Base-by-base conservation (phyloP, 805 yeast species). In the Wickerhamomyces chaumierensis region DNA sequence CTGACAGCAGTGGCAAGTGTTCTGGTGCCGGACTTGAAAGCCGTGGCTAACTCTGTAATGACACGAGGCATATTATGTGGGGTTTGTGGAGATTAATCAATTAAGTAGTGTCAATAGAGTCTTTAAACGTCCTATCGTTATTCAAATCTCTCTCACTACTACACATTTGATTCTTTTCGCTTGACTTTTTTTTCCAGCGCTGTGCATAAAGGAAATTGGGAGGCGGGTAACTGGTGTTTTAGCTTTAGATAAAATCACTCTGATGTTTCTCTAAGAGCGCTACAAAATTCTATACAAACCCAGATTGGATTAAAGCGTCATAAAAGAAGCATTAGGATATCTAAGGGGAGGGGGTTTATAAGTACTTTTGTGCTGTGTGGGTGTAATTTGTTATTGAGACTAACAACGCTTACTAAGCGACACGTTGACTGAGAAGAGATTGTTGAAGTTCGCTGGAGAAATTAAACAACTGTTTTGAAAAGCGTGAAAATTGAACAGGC, bases 1-100 rank as follows among this genome's bases (percentile, higher is more conserved):
- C 47, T 19, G 36, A 45, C 50, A 7, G 50, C 47, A 5, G 63
- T 54, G 20, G 63, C 63, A 36, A 57, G 47, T 5, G 56, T 43
- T 43, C 63, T 54, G 33, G 41, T 33, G 18, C 52, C 46, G 15
- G 40, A 31, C 36, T 41, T 44, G 16, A 49, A 31, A 2, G 45
- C 36, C 12, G 36, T 45, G 19, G 38, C 41, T 9, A 47, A 38
- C 17, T 37, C 33, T 7, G 52, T 16, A 1, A 46, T 13, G 18
- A 51, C 46, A 36, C 57, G 49, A 29, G 57, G 51, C 58, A 53
- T 51, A 15, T 23, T 20, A 27, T 41, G 18, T 19, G 17, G 34
- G 14, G 15, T 8, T 31, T 15, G 18, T 31, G 18, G 18, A 31
- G 29, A 25, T 25, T n/a, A n/a, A n/a, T n/a, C n/a, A n/a, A n/a